Percentiles rank a stretch among this genome's conserved stretches.
Evolutionary conservation across 108 stramenopile genomes (phyloP).

Genomic region (Nannochloropsis oceanica): DNA sequence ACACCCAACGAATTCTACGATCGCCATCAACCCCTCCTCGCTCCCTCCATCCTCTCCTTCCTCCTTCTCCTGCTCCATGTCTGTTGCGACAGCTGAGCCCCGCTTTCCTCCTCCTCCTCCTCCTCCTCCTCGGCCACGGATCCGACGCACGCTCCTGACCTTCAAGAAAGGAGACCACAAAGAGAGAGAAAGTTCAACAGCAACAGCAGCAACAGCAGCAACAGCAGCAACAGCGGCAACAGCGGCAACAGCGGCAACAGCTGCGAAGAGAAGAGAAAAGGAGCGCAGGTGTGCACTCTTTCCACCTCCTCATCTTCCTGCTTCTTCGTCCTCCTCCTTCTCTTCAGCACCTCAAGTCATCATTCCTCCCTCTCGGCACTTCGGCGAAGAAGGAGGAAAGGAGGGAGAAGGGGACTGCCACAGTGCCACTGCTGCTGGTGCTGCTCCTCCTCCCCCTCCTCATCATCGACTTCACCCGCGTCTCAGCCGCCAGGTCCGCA

Average conservation of each 20-base stretch:
- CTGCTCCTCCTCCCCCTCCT: neutral
- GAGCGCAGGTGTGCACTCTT: neutral
- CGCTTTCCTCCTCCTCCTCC: neutral
- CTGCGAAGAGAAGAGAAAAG: too few species aligned
- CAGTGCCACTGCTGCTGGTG: neutral
- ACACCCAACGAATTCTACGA: neutral
- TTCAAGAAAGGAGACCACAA: neutral
- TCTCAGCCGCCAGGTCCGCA: too few species aligned
- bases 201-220: neutral
- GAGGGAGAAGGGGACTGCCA: neutral
- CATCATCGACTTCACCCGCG: neutral
- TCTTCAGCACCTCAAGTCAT: neutral
- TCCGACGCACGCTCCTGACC: neutral
- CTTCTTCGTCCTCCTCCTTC: neutral
- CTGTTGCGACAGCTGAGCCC: neutral
- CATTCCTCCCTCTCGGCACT: neutral
- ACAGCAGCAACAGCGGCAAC: neutral
- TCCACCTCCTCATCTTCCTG: neutral
- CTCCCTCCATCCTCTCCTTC: neutral
- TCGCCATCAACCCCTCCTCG: neutral
- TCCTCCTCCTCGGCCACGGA: neutral
- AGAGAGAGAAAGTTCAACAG: neutral
- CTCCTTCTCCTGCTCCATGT: neutral
- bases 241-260: neutral
- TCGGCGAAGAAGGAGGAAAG: neutral